Conservation (phyloP, 2,329 filamentous ascomycete species). For the Claviceps sp. region DNA sequence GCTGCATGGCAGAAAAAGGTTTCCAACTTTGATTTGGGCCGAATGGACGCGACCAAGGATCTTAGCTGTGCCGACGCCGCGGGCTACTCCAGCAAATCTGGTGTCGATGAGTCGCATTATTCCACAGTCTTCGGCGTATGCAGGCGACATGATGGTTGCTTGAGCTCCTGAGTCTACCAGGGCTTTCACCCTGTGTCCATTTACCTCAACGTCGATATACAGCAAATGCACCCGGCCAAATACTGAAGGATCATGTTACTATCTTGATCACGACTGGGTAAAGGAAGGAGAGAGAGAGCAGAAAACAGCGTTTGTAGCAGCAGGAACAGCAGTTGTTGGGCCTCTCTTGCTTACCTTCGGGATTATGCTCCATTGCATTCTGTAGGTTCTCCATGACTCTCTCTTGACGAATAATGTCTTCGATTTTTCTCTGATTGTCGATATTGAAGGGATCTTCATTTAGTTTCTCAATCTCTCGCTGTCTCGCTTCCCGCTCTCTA, state of each 20-base stretch:
- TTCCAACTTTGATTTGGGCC: slow-evolving; percentile 87
- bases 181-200: slow-evolving; percentile 82
- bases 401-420: slow-evolving; percentile 94
- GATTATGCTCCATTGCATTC: slow-evolving; percentile 93
- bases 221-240: slow-evolving; percentile 94
- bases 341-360: slow-evolving; percentile 55
- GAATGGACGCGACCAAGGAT: slow-evolving; percentile 94
- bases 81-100: slow-evolving; percentile 81
- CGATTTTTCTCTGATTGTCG: slow-evolving; percentile 82
- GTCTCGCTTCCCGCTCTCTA: slow-evolving; percentile 60
- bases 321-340: not conserved
- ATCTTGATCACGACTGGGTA: slow-evolving; percentile 1
- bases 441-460: slow-evolving; percentile 93
- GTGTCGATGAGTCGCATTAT: slow-evolving; percentile 94
- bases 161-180: slow-evolving; percentile 96
- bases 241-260: slow-evolving; percentile 36
- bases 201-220: slow-evolving; percentile 92
- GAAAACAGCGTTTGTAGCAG: not conserved
- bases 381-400: slow-evolving; percentile 90
- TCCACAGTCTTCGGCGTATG: slow-evolving; percentile 78
- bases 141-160: slow-evolving; percentile 96
- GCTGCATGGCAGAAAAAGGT: slow-evolving; percentile 75
- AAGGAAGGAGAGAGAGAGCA: not conserved
- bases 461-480: slow-evolving; percentile 69
- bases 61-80: slow-evolving; percentile 84